Conservation (phyloP, 345 rosid species). For the Sonneratia alba region DNA sequence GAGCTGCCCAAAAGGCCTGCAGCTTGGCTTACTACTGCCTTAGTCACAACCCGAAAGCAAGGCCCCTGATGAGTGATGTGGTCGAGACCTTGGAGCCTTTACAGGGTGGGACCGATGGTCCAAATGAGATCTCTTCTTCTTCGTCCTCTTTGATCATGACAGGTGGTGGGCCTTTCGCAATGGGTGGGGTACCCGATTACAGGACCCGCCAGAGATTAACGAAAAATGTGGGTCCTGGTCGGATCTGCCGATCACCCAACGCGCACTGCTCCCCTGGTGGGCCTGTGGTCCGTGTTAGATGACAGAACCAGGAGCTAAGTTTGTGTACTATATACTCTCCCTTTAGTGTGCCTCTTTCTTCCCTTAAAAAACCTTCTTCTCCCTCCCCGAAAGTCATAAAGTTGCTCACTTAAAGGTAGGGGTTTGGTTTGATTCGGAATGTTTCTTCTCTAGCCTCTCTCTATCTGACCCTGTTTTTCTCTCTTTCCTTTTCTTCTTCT, state of each 20-base stretch:
- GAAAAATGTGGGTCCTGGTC: slow-evolving; percentile 69
- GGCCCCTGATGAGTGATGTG: slow-evolving; percentile 94
- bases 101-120: slow-evolving; percentile 44
- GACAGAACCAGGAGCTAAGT: slow-evolving; percentile 22
- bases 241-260: slow-evolving; percentile 69
- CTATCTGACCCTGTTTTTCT: neutral
- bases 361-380: neutral
- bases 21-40: slow-evolving; percentile 90
- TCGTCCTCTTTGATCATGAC: slow-evolving; percentile 23
- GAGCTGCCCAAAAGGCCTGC: slow-evolving; percentile 94
- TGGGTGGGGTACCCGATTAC: slow-evolving; percentile 63
- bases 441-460: neutral
- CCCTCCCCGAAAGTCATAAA: slow-evolving; percentile 2
- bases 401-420: slow-evolving; percentile 2
- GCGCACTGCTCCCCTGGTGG: slow-evolving; percentile 70
- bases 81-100: slow-evolving; percentile 90
- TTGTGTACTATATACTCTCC: slow-evolving; percentile 26
- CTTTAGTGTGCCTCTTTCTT: slow-evolving; percentile 31
- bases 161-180: slow-evolving; percentile 44
- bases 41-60: slow-evolving; percentile 95
- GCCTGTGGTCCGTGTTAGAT: slow-evolving; percentile 73
- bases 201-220: slow-evolving; percentile 46
- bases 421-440: neutral
- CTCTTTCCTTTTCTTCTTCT: neutral
- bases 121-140: slow-evolving; percentile 35